Evolutionary conservation across 208 protist genomes (phyloP), one percentile per base, ranked within the genome.

Genomic region (Phytomonas francai): DNA sequence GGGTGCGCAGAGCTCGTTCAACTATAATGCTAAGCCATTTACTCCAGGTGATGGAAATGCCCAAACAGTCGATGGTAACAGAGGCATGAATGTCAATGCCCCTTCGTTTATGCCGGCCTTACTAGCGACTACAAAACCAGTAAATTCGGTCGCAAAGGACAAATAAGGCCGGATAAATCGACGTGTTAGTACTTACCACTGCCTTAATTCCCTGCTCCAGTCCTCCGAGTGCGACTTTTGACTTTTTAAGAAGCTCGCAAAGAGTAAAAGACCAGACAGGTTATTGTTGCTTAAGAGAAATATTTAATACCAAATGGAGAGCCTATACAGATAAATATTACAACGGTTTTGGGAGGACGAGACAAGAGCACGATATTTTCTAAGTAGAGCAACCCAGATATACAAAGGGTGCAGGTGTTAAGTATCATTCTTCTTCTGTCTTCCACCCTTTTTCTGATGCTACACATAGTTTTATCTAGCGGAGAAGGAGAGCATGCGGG

Each of bases 21-120:
- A 83, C 70, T 72, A 64, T 58, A 76, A 77, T 39, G 79, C 76
- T 14, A 36, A 36, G n/a, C 76, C 76, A 29, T 85, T 85, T 39
- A 31, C 79, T 8, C 79, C 76, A 19, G 28, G 39, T n/a, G 49
- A 58, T 39, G 49, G 31, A 0, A 27, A 27, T 58, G 42, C 3
- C 11, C 3, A 39, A 9, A 25, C 3, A 4, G 30, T 5, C 16
- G 31, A 19, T 64, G 36, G 2, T 5, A 63, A 6, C 7, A 39
- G 6, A 28, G 39, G 27, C 34, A 59, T 66, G 27, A 56, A 34
- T 22, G 11, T 29, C 58, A 4, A 64, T 70, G 9, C 70, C 16
- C 51, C 8, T 31, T 62, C 69, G 19, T 78, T 78, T 59, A 30
- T 71, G 3, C 74, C 74, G 6, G 22, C 31, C 56, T 25, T 39